These are phyloP conservation scores for Ulota crispa DNA, from an alignment of 225 moss, liverwort and hornwort genomes.

Conservation along the genomic window DNA sequence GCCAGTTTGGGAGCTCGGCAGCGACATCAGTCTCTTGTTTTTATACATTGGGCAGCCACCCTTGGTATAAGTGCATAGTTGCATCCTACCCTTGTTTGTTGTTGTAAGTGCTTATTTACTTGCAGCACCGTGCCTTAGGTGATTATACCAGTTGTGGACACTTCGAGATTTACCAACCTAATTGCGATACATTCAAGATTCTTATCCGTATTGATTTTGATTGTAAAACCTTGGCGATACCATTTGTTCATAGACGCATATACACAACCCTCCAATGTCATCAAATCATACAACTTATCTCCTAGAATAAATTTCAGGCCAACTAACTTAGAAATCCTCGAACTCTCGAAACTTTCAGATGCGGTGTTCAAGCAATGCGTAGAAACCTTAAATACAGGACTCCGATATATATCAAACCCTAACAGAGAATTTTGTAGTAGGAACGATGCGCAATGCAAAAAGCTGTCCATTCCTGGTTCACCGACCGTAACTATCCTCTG, in stretches of 20 bases:
- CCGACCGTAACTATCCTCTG: background rate
- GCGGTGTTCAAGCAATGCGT: accelerated
- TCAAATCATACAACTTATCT: background rate
- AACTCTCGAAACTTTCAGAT: background rate
- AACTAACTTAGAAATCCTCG: background rate
- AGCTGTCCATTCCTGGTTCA: background rate
- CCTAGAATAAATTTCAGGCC: background rate
- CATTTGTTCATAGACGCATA: too few relatives aligned
- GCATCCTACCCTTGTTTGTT: too few relatives aligned
- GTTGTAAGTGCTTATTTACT: background rate
- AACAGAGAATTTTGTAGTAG: background rate
- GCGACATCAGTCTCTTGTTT: background rate
- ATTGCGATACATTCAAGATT: too few relatives aligned
- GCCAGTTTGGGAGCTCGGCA: background rate
- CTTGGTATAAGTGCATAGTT: background rate
- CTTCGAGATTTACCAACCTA: too few relatives aligned
- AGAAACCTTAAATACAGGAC: background rate
- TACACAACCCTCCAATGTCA: background rate
- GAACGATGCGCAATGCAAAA: background rate
- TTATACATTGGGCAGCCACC: background rate
- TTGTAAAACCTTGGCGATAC: too few relatives aligned
- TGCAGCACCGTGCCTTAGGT: background rate
- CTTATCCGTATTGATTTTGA: too few relatives aligned
- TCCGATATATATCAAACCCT: accelerated
- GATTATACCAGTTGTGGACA: too few relatives aligned